Conservation (phyloP, 305 asterid species). For the Coffea humblotiana region DNA sequence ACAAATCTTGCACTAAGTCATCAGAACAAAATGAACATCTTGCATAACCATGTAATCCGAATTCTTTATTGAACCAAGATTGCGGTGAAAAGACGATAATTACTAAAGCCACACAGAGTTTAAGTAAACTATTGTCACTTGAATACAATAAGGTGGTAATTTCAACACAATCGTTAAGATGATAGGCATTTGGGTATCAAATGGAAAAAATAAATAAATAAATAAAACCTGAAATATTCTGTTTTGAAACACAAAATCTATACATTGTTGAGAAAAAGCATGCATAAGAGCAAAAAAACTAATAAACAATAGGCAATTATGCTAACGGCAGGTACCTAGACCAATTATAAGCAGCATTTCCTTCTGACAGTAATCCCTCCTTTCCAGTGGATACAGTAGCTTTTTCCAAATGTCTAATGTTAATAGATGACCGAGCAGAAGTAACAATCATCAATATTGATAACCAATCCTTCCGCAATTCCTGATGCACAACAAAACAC, state of each 20-base stretch:
- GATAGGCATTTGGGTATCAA: not conserved
- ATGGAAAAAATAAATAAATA: too few species aligned
- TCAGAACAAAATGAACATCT: not conserved
- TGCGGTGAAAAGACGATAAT: not conserved
- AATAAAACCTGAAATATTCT: not conserved
- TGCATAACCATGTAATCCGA: not conserved
- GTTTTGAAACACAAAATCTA: not conserved
- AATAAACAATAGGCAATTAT: not conserved
- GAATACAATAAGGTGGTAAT: not conserved
- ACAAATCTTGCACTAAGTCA: not conserved
- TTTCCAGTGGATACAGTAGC: slow-evolving; percentile 99
- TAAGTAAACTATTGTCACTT: not conserved
- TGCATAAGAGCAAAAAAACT: not conserved
- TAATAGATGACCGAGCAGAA: slow-evolving; percentile 96
- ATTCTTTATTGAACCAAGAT: not conserved
- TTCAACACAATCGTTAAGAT: not conserved
- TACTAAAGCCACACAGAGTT: not conserved
- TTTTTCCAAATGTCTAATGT: slow-evolving; percentile 95
- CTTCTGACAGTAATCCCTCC: slow-evolving; percentile 97
- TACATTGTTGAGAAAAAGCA: not conserved
- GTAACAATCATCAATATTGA: slow-evolving; percentile 93
- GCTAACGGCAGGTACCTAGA: slow-evolving; percentile 64
- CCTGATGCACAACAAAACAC: slow-evolving; percentile 47
- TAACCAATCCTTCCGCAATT: slow-evolving; percentile 90
- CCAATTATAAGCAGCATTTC: slow-evolving; percentile 98